Base-by-base conservation (phyloP, 305 asterid species). In the Rubia tinctorum region DNA sequence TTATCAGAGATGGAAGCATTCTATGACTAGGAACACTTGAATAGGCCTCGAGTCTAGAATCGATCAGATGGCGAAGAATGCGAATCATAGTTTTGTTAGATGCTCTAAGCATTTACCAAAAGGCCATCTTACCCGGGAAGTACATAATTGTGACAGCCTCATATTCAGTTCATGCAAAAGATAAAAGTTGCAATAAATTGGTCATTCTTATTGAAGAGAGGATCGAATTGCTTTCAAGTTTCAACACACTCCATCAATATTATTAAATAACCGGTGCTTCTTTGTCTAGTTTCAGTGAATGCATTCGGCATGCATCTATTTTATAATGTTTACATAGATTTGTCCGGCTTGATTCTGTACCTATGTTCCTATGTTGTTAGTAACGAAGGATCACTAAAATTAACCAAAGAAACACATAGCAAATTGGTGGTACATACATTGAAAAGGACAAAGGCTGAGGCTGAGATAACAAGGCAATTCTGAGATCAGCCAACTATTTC, bases 1-100 rank as follows among this genome's bases (percentile, higher is more conserved):
- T 83, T 11, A 92, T 92, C 68, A 89, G 86, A 75, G 82, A 92
- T 81, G 98, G 86, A 60, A 89, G 71, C 82, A 87, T 86, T 73
- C 68, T 92, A 13, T 90, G 83, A 84, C 25, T 55, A 55, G 8
- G 13, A 47, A 63, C n/a, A 22, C 30, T 58, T 58, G 63, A 58
- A 58, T 58, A 15, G 7, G 58, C 58, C 22, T 11, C 8, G 11
- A 22, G 9, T 53, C 59, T 53, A n/a, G 9, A 17, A 51, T 15
- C 8, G 58, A 17, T 51, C 20, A 51, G 58, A 51, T 51, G 58
- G 58, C 18, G 22, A n/a, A 6, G 9, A 55, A n/a, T 18, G 60
- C 12, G 60, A 18, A n/a, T 55, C 11, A 18, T 17, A 17, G 59
- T 53, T 53, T 53, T 53, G 60, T 55, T 7, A 18, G 25, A 18